A percentile compares a stretch with the other conserved stretches of the same genome.
These are phyloP conservation scores for Penicillium psychrosexuale DNA, from an alignment of 2,329 filamentous ascomycete genomes.

Conservation along the genomic window DNA sequence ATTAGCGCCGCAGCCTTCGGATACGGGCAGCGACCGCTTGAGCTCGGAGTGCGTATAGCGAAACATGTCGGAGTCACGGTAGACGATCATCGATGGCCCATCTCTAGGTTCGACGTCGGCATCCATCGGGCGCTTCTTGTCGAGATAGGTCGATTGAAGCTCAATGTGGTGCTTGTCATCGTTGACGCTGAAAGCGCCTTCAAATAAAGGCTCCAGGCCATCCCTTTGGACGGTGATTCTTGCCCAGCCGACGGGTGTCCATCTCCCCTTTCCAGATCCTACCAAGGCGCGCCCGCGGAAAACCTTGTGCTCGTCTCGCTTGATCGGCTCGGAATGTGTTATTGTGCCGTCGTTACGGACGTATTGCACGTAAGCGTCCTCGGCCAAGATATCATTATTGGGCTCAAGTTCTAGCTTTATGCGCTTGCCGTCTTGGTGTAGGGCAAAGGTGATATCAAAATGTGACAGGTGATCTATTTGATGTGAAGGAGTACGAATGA, in stretches of 20 bases:
- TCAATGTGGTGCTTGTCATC: slow-evolving; percentile 86
- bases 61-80: slow-evolving; percentile 82
- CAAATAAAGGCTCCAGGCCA: slow-evolving; percentile 75
- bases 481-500: slow-evolving; percentile 74
- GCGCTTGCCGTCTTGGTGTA: slow-evolving; percentile 64
- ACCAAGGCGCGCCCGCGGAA: slow-evolving; percentile 79
- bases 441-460: slow-evolving; percentile 80
- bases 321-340: slow-evolving; percentile 62
- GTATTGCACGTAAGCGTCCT: slow-evolving; percentile 71
- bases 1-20: slow-evolving; percentile 68
- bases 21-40: slow-evolving; percentile 54
- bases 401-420: slow-evolving; percentile 80
- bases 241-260: slow-evolving; percentile 83
- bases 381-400: slow-evolving; percentile 82
- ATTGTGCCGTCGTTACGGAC: slow-evolving; percentile 70
- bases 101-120: slow-evolving; percentile 57
- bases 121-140: slow-evolving; percentile 69
- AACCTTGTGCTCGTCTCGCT: slow-evolving; percentile 72
- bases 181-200: slow-evolving; percentile 79
- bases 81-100: slow-evolving; percentile 82
- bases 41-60: slow-evolving; percentile 55
- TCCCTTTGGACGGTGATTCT: slow-evolving; percentile 75
- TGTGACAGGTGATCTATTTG: slow-evolving; percentile 74
- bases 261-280: slow-evolving; percentile 61
- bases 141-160: slow-evolving; percentile 67